Base-by-base conservation (phyloP, 176 grass and related monocot species). In the Aechmea fasciata region DNA sequence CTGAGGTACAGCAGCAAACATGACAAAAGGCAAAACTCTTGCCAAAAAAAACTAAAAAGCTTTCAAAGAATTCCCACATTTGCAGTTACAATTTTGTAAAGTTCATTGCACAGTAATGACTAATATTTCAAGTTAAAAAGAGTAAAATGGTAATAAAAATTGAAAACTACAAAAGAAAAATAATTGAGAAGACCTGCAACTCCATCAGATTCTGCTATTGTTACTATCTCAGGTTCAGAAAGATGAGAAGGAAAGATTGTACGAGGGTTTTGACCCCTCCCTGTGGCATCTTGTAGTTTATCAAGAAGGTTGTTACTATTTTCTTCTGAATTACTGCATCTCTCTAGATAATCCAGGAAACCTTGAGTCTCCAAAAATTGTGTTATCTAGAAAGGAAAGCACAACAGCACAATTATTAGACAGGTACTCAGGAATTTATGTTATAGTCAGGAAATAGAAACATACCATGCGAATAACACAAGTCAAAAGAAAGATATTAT, bases 311-410 rank as follows among this genome's bases (percentile, higher is more conserved):
- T 93, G 72, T 83, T 81, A 69, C 49, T 78, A 63, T 48, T 85
- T 78, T 99, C 94, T 73, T 99, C 89, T 79, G 80, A 79, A 67
- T 77, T 93, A 50, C 78, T 92, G 69, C 89, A 99, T 88, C 89
- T 93, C 64, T 99, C 94, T 77, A 99, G 73, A 85, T 93, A 99
- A 92, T 99, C 94, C 68, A 99, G 69, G 75, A 99, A 99, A n/a
- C 94, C 94, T 75, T 99, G 94, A 71, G 94, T 87, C 80, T 99
- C 94, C 51, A 99, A 72, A 82, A 99, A 99, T 75, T 99, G 89
- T 81, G 83, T 89, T 72, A 93, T 83, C 94, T 99, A 86, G 78
- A 15, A 91, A 81, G 71, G 9, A 73, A 85, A 52, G 20, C 86
- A 63, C 51, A 72, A 67, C 55, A 52, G 19, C 86, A 63, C 51